Conservation (phyloP, 345 rosid species). For the Lepidium aucheri region DNA sequence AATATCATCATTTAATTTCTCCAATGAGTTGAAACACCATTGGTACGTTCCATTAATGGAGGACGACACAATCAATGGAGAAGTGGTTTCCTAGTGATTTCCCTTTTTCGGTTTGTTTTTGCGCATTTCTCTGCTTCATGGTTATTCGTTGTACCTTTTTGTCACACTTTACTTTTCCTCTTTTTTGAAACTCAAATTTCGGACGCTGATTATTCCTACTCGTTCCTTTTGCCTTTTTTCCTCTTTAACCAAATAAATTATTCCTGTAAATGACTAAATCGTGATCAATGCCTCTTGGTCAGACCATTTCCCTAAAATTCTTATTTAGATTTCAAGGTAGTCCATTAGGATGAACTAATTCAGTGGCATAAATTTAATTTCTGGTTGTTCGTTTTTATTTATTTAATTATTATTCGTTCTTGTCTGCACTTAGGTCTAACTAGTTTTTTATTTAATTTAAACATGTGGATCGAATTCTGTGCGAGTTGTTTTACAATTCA, state of each 20-base stretch:
- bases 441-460: not conserved
- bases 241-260: not conserved
- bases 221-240: not conserved
- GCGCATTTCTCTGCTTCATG: not conserved
- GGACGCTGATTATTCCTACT: not conserved
- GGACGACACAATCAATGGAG: not conserved
- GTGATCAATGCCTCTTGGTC: not conserved
- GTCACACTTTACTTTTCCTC: slow-evolving; percentile 9
- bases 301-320: not conserved
- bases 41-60: not conserved
- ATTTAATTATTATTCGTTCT: not conserved
- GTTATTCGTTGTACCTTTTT: not conserved
- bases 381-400: not conserved
- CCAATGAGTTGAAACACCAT: not conserved
- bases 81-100: slow-evolving; percentile 10
- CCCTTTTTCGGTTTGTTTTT: not conserved
- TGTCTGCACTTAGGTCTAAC: not conserved
- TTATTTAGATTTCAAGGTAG: not conserved
- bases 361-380: not conserved
- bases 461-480: slow-evolving; percentile 10
- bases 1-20: not conserved
- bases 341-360: not conserved
- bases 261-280: not conserved
- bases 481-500: not conserved
- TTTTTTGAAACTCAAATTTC: slow-evolving; percentile 26